Evolutionary conservation across 805 yeast species (phyloP).

Genomic region (Yarrowia osloensis): DNA sequence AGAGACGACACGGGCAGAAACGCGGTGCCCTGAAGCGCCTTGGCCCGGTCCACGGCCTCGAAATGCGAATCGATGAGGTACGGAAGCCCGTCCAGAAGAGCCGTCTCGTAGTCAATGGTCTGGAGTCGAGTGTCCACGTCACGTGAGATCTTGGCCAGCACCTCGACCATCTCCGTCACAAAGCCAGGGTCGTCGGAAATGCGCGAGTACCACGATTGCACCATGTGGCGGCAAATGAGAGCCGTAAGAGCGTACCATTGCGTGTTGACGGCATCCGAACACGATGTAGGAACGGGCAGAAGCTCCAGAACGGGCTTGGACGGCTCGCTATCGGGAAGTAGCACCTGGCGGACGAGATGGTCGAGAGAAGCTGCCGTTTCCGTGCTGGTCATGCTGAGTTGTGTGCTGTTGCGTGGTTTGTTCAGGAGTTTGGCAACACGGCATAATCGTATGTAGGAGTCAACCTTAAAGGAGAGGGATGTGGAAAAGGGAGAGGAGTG

Average conservation of each 20-base stretch:
- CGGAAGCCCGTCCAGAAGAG: slow-evolving; percentile 52
- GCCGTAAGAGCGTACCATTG: slow-evolving; percentile 53
- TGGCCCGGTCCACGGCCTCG: slow-evolving; percentile 37
- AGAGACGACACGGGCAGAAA: slow-evolving; percentile 42
- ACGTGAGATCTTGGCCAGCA: slow-evolving; percentile 47
- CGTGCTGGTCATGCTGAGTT: not conserved
- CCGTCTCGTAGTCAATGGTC: slow-evolving; percentile 42
- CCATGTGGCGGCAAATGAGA: slow-evolving; percentile 50
- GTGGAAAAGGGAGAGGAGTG: no score
- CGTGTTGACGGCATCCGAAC: slow-evolving; percentile 46
- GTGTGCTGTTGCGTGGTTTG: not conserved
- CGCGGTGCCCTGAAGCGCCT: slow-evolving; percentile 40
- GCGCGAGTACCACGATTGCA: slow-evolving; percentile 50
- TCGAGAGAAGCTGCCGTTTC: slow-evolving; percentile 6
- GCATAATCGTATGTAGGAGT: slow-evolving; percentile 5
- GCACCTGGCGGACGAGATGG: slow-evolving; percentile 22
- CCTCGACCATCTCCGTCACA: slow-evolving; percentile 45
- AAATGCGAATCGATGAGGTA: slow-evolving; percentile 47
- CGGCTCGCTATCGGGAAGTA: slow-evolving; percentile 7
- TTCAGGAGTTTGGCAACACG: no score
- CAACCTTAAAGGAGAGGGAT: no score
- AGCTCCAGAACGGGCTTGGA: slow-evolving; percentile 1
- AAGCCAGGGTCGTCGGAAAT: slow-evolving; percentile 50
- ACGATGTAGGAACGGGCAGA: not conserved
- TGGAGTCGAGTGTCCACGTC: slow-evolving; percentile 43